These are phyloP conservation scores for Cladophialophora chaetospira DNA, from an alignment of 2,329 filamentous ascomycete genomes.

Conservation along the genomic window DNA sequence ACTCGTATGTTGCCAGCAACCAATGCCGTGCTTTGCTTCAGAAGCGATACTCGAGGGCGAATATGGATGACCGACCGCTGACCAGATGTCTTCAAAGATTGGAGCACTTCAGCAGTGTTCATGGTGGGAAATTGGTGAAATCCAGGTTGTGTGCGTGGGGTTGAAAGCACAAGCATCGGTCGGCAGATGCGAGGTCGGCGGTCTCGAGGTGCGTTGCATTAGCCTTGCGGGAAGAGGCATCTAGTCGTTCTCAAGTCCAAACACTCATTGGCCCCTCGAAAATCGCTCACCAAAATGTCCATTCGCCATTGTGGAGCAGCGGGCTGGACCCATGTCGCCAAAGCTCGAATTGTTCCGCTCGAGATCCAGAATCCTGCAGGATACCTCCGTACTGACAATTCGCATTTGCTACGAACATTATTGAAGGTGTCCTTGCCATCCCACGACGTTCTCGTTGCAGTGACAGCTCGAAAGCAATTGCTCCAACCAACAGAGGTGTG, in stretches of 20 bases:
- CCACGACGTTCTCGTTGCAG: background rate
- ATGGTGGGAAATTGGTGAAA: background rate
- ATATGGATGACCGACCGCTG: background rate
- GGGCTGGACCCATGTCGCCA: slow-evolving; percentile 5
- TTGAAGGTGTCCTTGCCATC: slow-evolving; percentile 1
- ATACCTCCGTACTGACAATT: slow-evolving; percentile 8
- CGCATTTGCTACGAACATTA: slow-evolving; percentile 10
- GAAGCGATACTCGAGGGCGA: background rate
- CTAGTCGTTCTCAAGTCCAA: background rate
- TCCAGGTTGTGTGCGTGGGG: slow-evolving; percentile 3
- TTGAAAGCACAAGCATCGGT: slow-evolving; percentile 3
- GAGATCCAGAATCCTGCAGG: slow-evolving; percentile 13
- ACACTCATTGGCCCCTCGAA: slow-evolving; percentile 24
- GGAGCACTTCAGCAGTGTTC: background rate
- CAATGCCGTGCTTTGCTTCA: background rate
- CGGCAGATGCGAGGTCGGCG: slow-evolving; percentile 6
- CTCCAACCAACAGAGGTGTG: background rate
- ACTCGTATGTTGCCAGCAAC: background rate
- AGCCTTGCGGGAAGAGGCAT: slow-evolving; percentile 10
- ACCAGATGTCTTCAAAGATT: background rate
- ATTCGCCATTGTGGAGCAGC: slow-evolving; percentile 11
- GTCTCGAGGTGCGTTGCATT: slow-evolving; percentile 20
- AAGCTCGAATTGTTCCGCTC: background rate
- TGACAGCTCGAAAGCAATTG: background rate
- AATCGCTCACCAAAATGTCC: slow-evolving; percentile 27